Evolutionary conservation across 495 filamentous ascomycete species (phyloP).

Genomic region (Podospora didyma): DNA sequence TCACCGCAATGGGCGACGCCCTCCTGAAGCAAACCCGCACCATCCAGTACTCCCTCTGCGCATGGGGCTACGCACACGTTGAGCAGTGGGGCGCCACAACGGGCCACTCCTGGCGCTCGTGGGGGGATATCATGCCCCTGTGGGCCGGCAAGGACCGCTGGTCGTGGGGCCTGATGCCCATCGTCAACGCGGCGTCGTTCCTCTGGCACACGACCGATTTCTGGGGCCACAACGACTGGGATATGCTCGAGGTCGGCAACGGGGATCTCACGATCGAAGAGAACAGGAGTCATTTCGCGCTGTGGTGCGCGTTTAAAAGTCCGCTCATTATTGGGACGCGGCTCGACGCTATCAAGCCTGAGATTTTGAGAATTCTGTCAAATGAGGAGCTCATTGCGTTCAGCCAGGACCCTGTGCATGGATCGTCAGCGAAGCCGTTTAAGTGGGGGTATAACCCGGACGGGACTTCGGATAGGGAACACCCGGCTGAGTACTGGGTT

Average conservation of each 20-base stretch:
- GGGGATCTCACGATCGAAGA: slow-evolving; percentile 11
- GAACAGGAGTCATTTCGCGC: slow-evolving; percentile 51
- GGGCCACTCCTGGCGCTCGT: slow-evolving; percentile 55
- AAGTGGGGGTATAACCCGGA: slow-evolving; percentile 61
- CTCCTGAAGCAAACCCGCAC: slow-evolving; percentile 48
- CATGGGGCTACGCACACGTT: slow-evolving; percentile 49
- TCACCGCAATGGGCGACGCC: slow-evolving; percentile 58
- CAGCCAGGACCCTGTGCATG: slow-evolving; percentile 49
- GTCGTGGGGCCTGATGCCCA: slow-evolving; percentile 32
- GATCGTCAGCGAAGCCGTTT: slow-evolving; percentile 53
- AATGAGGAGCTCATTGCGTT: slow-evolving; percentile 47
- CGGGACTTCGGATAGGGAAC: slow-evolving; percentile 53
- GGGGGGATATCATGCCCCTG: slow-evolving; percentile 46
- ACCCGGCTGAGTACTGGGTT: slow-evolving; percentile 61
- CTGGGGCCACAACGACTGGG: slow-evolving; percentile 50
- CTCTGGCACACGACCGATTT: slow-evolving; percentile 34
- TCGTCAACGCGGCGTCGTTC: slow-evolving; percentile 33
- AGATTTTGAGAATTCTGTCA: slow-evolving; percentile 37
- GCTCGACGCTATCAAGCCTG: slow-evolving; percentile 42
- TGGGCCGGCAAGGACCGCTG: slow-evolving; percentile 46
- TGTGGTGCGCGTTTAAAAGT: slow-evolving; percentile 57
- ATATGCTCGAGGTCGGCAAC: slow-evolving; percentile 40
- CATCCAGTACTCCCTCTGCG: slow-evolving; percentile 64
- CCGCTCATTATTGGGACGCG: slow-evolving; percentile 46
- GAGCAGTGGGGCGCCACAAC: slow-evolving; percentile 49